Base-by-base conservation (phyloP, 371 early-diverging fungal genomes). In the Rhizopus microsporus region DNA sequence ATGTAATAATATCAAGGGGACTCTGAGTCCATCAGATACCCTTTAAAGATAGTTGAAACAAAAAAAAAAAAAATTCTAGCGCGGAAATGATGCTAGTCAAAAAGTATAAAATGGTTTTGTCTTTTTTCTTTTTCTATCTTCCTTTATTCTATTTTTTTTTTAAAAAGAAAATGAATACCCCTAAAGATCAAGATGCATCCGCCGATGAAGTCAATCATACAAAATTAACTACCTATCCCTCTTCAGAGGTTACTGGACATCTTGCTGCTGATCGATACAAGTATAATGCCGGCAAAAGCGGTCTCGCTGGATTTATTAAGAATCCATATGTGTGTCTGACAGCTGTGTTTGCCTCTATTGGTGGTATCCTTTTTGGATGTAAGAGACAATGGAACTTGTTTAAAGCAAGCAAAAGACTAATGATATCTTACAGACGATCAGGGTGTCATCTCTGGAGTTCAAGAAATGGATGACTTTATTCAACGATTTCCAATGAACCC, bases 361-460 rank as follows among this genome's bases (percentile, higher is more conserved):
- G 77, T 52, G 77, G 77, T 56, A 48, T 77, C 7, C 59, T 77
- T 17, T 77, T 77, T 54, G 77, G 77, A 48, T 77, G 77, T 56
- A 68, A 47, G 59, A 54, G 6, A 37, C 7, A 37, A 7, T 37
- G 2, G 38, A 37, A 37, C 10, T 10, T 37, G 38, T 10, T 4
- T 2, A 37, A 10, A 37, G 5, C 38, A 4, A 13, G 13, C 38
- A 37, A 23, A 23, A 49, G n/a, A 13, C 5, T 31, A 32, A 5
- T 16, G 12, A 45, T 10, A 8, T 43, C 56, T 54, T 15, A 23
- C 38, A 62, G 74, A 77, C 50, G 77, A 77, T 57, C 77, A 77
- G 62, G 77, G 77, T 56, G 74, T 77, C 30, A 77, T 77, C 23
- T 77, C 74, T 3, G 77, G 77, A 33, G 64, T 77, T 4, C 72